Evolutionary conservation across 306 rosid genomes (phyloP), one percentile per base, ranked within the genome.

Genomic region (Psophocarpus tetragonolobus): DNA sequence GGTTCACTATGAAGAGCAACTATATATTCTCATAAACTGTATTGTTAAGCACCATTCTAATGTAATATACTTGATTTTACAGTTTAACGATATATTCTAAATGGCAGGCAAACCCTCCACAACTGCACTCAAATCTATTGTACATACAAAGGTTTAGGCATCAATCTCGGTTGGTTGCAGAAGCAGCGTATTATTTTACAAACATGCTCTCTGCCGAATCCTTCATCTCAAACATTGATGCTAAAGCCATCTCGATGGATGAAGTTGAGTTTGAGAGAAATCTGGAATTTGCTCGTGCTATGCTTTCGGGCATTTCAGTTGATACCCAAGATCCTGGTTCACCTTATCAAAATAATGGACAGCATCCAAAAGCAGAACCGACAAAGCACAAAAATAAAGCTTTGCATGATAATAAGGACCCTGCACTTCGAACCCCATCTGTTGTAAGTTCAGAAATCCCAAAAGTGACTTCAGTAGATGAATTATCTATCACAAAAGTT

Each of bases 51-150:
- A 75, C 41, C 78, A 29, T 48, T 81, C 50, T 53, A 42, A 42
- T 61, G 54, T 48, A 54, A 54, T 58, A 78, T 62, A 67, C 57
- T 24, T 47, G 20, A 42, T 76, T 63, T 18, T 60, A 7, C 65
- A 38, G 72, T 54, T 51, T 47, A 15, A 56, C 20, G 60, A 56
- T 73, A 17, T 58, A 53, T 84, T 76, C 44, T 57, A 18, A 69
- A 66, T 50, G 81, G 87, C 90, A 96, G 99, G 99, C 99, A 57
- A 96, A 96, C 83, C 99, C 99, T 76, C 98, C 97, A 8, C 96
- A 92, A 71, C 91, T 96, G 81, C 91, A 87, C 90, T 96, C 98
- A 73, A 96, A 96, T 84, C 87, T 96, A 73, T 80, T 85, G 56
- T 96, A 96, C 78, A 93, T 96, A 84, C 97, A 96, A 84, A 90